Evolutionary conservation across 2,329 filamentous ascomycete species (phyloP).

Genomic region (Amauroascus verrucosus): DNA sequence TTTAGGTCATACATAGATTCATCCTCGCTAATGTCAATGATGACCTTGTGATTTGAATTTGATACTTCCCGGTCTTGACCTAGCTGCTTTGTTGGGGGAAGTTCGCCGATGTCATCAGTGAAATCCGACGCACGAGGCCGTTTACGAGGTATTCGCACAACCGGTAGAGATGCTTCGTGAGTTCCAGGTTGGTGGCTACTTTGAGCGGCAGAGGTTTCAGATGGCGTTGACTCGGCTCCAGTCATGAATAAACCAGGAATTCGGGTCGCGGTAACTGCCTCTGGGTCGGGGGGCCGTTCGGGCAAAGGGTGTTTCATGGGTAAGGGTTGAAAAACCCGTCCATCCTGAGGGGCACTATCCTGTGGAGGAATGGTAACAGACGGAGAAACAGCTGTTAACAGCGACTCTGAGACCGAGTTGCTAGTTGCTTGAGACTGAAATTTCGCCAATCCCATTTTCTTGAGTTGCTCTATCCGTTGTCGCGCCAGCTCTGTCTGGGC

Average conservation of each 20-base stretch:
- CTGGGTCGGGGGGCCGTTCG: constrained; percentile 28
- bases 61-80: constrained; percentile 40
- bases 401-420: constrained; percentile 10
- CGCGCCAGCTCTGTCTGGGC: constrained; percentile 66
- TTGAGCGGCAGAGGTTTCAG: background rate
- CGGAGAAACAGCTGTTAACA: constrained; percentile 9
- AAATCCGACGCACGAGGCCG: constrained; percentile 61
- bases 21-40: constrained; percentile 79
- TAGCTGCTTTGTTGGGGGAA: constrained; percentile 50
- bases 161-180: constrained; percentile 12
- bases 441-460: constrained; percentile 42
- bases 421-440: constrained; percentile 24
- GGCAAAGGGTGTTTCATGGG: constrained; percentile 28
- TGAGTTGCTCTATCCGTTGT: constrained; percentile 67
- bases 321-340: constrained; percentile 7
- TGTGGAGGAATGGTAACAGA: constrained; percentile 7
- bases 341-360: constrained; percentile 13
- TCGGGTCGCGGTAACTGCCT: constrained; percentile 24
- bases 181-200: background rate
- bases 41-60: constrained; percentile 50
- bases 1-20: constrained; percentile 31
- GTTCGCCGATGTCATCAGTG: constrained; percentile 42
- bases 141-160: constrained; percentile 35
- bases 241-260: constrained; percentile 48
- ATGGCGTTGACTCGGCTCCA: constrained; percentile 1